Base-by-base conservation (phyloP, 805 yeast genomes). In the Komagataella pseudopastoris region DNA sequence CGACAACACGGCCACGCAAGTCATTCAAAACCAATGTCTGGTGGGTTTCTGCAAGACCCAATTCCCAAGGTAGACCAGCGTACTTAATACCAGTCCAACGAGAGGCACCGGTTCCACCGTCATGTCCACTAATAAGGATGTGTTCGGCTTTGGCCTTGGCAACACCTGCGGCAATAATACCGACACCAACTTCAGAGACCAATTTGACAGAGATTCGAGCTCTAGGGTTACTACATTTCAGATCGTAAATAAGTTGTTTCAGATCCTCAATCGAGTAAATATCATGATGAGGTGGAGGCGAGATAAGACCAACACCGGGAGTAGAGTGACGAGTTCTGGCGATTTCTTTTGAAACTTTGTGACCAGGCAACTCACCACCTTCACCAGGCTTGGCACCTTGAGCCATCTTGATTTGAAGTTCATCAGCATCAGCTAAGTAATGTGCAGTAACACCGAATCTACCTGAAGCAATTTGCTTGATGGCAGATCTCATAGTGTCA, bases 321-420 rank as follows among this genome's bases (percentile, higher is more conserved):
- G 98, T 91, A 0, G 97, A 89, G 69, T 90, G 96, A 71, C 99
- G 81, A 6, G 97, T 90, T 69, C 85, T 88, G 49, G 96, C 99
- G 71, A 91, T 91, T 49, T 79, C 78, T 53, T 75, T 80, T 23
- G 91, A 78, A 49, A 91, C 99, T 70, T 91, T 91, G 71, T 86
- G 85, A 54, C 96, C 96, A 44, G 96, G 96, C 59, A 89, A 75
- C 70, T 93, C 98, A 76, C 99, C 99, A 76, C 99, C 99, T 75
- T 93, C 98, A 73, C 98, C 99, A 8, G 98, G 98, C 71, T 91
- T 91, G 51, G 99, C 99, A 71, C 99, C 98, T 71, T 91, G 99
- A 7, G 98, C 98, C 90, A 91, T 89, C 72, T 91, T 91, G 68
- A 91, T 93, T 71, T 91, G 99, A 56, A 91, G 80, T 72, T 91